phyloP scores from a whole-genome alignment of 2,329 filamentous ascomycete genomes.

The Aspergillus sp. region DNA sequence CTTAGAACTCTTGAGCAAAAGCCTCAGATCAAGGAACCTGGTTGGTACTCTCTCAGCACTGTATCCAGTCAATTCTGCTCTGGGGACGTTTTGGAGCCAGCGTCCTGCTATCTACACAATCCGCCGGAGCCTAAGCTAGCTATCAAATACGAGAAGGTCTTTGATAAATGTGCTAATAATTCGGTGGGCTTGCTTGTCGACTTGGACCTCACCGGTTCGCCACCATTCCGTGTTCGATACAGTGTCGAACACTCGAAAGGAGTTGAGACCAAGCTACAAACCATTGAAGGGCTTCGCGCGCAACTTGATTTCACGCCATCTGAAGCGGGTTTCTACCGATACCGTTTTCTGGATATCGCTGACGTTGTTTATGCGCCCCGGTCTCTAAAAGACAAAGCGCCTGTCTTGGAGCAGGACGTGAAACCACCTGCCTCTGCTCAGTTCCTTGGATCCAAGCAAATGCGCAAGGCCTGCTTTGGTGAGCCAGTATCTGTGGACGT shows the following conservation, averaged over 20 bases:
- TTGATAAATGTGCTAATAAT: conserved; percentile 91
- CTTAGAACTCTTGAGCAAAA: conserved; percentile 55
- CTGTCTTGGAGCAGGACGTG: conserved; percentile 78
- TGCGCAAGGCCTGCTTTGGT: conserved; percentile 71
- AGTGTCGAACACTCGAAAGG: conserved; percentile 60
- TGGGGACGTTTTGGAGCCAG: conserved; percentile 87
- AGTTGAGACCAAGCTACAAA: conserved; percentile 50
- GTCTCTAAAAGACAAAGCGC: conserved; percentile 56
- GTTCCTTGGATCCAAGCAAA: conserved; percentile 55
- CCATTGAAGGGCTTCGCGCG: conserved; percentile 67
- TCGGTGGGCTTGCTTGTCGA: conserved; percentile 86
- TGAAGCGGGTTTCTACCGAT: conserved; percentile 79
- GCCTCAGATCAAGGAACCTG: conserved; percentile 68
- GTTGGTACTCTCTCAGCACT: conserved; percentile 79
- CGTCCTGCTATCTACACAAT: conserved; percentile 88
- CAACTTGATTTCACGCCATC: conserved; percentile 80
- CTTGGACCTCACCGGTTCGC: conserved; percentile 84
- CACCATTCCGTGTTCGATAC: conserved; percentile 82
- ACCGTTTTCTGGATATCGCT: conserved; percentile 74
- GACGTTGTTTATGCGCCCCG: conserved; percentile 75
- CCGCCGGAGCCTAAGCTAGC: conserved; percentile 78
- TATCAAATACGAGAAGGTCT: conserved; percentile 73
- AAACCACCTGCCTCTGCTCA: conserved; percentile 83
- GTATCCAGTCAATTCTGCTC: conserved; percentile 76
- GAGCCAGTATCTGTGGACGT: conserved; percentile 73